These are phyloP conservation scores for Camellia lanceoleosa DNA, from an alignment of 148 eudicot species.

Conservation along the genomic window DNA sequence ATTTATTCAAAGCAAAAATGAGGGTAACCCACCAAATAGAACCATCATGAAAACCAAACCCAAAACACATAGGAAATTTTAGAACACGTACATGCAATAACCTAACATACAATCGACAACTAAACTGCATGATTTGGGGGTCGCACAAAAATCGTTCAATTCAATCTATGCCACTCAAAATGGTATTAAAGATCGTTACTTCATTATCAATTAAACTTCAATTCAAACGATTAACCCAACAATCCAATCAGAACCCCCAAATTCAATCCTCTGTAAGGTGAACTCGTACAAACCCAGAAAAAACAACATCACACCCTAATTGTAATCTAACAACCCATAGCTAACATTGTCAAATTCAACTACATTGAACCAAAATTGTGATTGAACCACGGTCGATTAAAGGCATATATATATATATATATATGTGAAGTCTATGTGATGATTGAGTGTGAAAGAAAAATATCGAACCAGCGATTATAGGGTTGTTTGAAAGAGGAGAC, in stretches of 20 bases:
- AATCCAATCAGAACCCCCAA: slow-evolving; percentile 1
- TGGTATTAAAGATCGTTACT: background rate
- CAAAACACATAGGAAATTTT: background rate
- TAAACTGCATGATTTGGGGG: background rate
- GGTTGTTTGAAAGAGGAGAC: background rate
- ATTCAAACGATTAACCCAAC: background rate
- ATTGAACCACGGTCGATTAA: background rate
- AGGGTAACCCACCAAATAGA: background rate
- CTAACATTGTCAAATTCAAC: background rate
- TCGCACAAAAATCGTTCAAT: background rate
- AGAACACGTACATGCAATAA: background rate
- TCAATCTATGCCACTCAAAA: background rate
- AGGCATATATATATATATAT: no score
- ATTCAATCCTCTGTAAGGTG: background rate
- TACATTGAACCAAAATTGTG: background rate
- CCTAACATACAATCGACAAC: background rate
- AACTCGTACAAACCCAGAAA: background rate
- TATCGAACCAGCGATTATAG: background rate
- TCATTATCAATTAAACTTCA: background rate
- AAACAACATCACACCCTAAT: background rate
- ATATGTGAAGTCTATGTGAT: background rate
- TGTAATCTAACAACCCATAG: background rate
- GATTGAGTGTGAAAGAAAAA: background rate
- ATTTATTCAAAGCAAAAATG: background rate
- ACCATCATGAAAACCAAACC: background rate